Base-by-base conservation (phyloP, 2,329 filamentous ascomycete species). In the Aspergillus hiratsukae region DNA sequence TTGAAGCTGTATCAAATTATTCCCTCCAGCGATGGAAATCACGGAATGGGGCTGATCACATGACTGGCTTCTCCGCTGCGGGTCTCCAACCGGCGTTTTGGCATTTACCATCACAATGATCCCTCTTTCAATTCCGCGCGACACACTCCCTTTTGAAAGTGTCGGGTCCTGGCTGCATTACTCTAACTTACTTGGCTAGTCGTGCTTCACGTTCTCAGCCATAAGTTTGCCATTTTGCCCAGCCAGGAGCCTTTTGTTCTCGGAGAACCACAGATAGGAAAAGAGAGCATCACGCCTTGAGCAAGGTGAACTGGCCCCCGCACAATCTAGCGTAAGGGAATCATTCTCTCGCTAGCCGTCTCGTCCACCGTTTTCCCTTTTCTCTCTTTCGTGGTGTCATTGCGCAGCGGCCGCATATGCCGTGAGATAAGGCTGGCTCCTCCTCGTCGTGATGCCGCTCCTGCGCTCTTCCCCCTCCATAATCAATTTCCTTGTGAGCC, bases 351-450 rank as follows among this genome's bases (percentile, higher is more conserved):
- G 8, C 11, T 21, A 14, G 28, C 27, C 8, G 37, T n/a, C 25
- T 48, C 40, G 46, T 27, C 4, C 7, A 48, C 23, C 21, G 23
- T 48, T 35, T 21, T 29, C 43, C 9, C 41, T 17, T 49, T 46
- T 50, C 40, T n/a, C 49, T 41, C 23, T 57, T 53, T 51, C 53
- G 29, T 27, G 56, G 29, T 29, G 11, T 29, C 51, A 48, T 64
- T 67, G 65, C 68, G 63, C 60, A 59, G 64, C 70, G 70, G 70
- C 68, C 60, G 69, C 69, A 69, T 68, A 70, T 69, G 72, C 72
- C 71, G 71, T 66, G 62, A 61, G 61, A 60, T 63, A 73, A 74
- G 69, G 66, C 72, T 75, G 72, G 72, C 72, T 74, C 69, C 68
- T 67, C 64, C 61, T 71, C 66, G 64, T 66, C 66, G 69, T 68